phyloP scores from a whole-genome alignment of 1,284 basidiomycete species.

The Cerrena zonata region DNA sequence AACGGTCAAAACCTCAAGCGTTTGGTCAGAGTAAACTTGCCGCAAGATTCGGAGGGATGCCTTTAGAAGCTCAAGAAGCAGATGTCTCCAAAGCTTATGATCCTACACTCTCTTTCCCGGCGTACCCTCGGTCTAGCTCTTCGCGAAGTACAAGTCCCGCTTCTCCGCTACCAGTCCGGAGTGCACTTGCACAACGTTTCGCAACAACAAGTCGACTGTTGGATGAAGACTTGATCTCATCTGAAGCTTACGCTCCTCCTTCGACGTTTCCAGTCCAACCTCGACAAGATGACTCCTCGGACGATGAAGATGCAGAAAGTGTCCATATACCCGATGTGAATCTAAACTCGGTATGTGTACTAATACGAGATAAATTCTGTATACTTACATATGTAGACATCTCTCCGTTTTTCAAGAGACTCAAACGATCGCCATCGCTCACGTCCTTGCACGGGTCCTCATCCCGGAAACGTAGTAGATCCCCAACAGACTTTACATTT shows the following conservation, averaged over 20 bases:
- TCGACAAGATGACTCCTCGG: not conserved
- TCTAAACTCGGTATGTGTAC: not conserved
- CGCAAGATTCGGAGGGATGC: slow-evolving; percentile 8
- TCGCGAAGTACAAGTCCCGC: too few relatives aligned
- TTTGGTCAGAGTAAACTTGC: slow-evolving; percentile 36
- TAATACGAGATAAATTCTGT: not conserved
- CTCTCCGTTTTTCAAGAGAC: slow-evolving; percentile 2
- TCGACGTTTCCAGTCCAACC: not conserved
- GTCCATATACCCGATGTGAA: not conserved
- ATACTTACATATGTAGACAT: slow-evolving; percentile 5
- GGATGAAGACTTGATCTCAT: not conserved
- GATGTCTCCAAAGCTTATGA: not conserved
- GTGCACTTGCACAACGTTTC: slow-evolving; percentile 9
- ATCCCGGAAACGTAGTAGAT: not conserved
- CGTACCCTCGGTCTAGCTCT: not conserved
- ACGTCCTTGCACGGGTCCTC: not conserved
- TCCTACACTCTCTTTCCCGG: not conserved
- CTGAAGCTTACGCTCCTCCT: not conserved
- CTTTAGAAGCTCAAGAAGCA: not conserved
- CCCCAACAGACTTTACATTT: not conserved
- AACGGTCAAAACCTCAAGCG: slow-evolving; percentile 34
- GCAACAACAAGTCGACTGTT: not conserved
- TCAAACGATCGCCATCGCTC: slow-evolving; percentile 7
- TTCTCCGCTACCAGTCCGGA: too few relatives aligned
- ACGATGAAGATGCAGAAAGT: not conserved